Evolutionary conservation across 2,329 filamentous ascomycete species (phyloP).

Genomic region (Colletotrichum sp.): DNA sequence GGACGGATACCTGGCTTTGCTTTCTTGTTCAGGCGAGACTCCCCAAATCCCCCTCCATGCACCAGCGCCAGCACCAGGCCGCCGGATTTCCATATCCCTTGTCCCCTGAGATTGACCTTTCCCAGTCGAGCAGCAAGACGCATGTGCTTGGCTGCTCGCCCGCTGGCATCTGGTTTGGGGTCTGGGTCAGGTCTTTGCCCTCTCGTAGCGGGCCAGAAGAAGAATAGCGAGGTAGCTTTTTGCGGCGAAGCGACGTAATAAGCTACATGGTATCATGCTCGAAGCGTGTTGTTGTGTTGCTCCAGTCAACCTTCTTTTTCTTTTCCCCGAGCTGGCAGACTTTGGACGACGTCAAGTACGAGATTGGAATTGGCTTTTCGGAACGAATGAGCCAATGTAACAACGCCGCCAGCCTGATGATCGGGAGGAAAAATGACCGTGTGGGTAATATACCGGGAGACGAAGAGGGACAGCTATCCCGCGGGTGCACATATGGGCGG

Average conservation of each 20-base stretch:
- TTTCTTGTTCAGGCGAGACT: neutral
- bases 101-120: conserved; percentile 10
- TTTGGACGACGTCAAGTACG: conserved; percentile 3
- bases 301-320: neutral
- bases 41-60: neutral
- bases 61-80: conserved; percentile 8
- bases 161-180: conserved; percentile 2
- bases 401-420: neutral
- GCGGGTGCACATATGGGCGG: neutral
- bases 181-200: neutral
- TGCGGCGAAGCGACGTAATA: neutral
- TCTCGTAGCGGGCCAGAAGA: neutral
- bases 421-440: neutral
- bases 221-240: neutral
- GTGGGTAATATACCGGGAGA: neutral
- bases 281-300: neutral
- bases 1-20: neutral
- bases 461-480: neutral
- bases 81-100: conserved; percentile 9
- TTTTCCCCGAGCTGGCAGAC: neutral
- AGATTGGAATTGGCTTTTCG: neutral
- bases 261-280: neutral
- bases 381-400: neutral
- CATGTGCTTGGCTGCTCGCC: neutral
- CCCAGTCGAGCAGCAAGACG: conserved; percentile 1